phyloP scores from a whole-genome alignment of 495 filamentous ascomycete species.

The Penicillium nucicola region DNA sequence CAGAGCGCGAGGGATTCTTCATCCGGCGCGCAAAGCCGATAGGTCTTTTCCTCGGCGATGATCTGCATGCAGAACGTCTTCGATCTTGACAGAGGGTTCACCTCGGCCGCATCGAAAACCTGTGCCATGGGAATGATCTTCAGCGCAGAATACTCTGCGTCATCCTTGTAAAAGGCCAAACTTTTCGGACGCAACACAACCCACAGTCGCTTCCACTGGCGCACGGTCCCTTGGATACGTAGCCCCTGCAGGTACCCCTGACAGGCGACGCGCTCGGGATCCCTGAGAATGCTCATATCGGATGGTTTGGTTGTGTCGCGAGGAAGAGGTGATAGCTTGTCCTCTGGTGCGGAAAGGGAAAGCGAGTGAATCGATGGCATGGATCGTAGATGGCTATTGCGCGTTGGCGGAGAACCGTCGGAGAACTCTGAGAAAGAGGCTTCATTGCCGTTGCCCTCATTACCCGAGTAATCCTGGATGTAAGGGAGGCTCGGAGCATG shows the following conservation, averaged over 20 bases:
- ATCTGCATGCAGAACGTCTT: slow-evolving; percentile 88
- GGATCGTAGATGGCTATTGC: slow-evolving; percentile 28
- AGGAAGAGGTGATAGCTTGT: slow-evolving; percentile 27
- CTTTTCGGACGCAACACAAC: slow-evolving; percentile 84
- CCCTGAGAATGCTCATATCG: slow-evolving; percentile 51
- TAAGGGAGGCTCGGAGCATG: slow-evolving; percentile 42
- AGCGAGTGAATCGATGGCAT: slow-evolving; percentile 33
- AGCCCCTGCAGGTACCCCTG: slow-evolving; percentile 87
- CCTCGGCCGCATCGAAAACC: slow-evolving; percentile 89
- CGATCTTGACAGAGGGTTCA: slow-evolving; percentile 79
- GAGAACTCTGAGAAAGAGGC: slow-evolving; percentile 87
- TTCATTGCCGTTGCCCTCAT: slow-evolving; percentile 64
- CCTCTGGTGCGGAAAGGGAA: slow-evolving; percentile 26
- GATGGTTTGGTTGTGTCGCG: slow-evolving; percentile 58
- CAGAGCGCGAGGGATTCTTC: slow-evolving; percentile 83
- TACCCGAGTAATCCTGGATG: slow-evolving; percentile 77
- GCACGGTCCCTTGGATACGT: slow-evolving; percentile 80
- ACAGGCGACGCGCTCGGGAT: slow-evolving; percentile 78
- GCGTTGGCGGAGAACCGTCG: slow-evolving; percentile 49
- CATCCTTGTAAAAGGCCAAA: slow-evolving; percentile 89
- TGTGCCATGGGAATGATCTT: slow-evolving; percentile 76
- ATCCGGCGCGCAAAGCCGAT: slow-evolving; percentile 76
- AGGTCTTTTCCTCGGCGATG: slow-evolving; percentile 91
- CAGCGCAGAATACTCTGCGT: slow-evolving; percentile 83
- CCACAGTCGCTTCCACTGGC: slow-evolving; percentile 95